A percentile compares a stretch with the other conserved stretches of the same genome.
Evolutionary conservation across 495 filamentous ascomycete genomes (phyloP).

Genomic region (Neurospora sp.): DNA sequence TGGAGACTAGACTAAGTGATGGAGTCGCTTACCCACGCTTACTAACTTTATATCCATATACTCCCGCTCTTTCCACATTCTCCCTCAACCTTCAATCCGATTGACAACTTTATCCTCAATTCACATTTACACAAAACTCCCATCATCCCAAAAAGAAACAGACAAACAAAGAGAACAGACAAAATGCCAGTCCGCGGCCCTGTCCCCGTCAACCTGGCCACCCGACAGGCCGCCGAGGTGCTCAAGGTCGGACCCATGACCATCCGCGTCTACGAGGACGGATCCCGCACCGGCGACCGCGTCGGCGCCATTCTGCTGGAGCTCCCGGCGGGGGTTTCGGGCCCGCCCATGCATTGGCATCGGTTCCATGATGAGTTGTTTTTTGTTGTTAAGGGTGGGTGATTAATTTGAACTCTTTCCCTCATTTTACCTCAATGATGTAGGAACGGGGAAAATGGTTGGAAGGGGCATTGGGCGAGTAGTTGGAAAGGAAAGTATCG

Average conservation of each 20-base stretch:
- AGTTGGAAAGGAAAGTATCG: no score
- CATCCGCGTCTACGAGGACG: constrained; percentile 22
- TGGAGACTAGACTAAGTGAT: not conserved
- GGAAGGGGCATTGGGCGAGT: no score
- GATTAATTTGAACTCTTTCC: not conserved
- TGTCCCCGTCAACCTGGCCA: constrained; percentile 15
- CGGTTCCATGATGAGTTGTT: constrained; percentile 47
- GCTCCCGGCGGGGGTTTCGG: constrained; percentile 34
- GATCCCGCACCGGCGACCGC: constrained; percentile 33
- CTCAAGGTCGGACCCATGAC: constrained; percentile 22
- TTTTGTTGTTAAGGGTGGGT: constrained; percentile 38
- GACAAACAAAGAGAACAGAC: not conserved
- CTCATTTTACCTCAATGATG: no score
- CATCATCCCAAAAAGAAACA: not conserved
- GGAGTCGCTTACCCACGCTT: not conserved
- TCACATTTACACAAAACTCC: not conserved
- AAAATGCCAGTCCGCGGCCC: constrained; percentile 22
- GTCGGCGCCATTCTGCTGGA: constrained; percentile 37
- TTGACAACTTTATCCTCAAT: not conserved
- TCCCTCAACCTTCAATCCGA: not conserved
- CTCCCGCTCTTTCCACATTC: not conserved
- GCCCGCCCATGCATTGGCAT: constrained; percentile 33
- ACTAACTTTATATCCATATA: not conserved
- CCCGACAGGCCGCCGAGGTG: constrained; percentile 15
- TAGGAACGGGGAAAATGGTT: not conserved